Evolutionary conservation across 1,139 yeast species (phyloP), one percentile per base, ranked within the genome.

Genomic region (Scheffersomyces segobiensis): DNA sequence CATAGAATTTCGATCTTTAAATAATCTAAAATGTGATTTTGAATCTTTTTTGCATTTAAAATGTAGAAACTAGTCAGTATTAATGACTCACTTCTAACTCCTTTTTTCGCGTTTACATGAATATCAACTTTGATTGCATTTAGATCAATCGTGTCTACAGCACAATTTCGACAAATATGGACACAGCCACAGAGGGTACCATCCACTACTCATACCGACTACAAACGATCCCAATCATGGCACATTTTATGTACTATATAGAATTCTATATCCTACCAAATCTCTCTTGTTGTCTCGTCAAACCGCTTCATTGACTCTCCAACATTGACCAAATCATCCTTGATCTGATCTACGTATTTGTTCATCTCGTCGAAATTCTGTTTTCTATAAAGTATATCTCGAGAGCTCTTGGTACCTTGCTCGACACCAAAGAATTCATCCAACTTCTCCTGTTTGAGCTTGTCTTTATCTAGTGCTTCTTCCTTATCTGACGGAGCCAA

Each of bases 291-390:
- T 3, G 76, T 71, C 52, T 73, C 77, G 58, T 79, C 83, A 61
- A 80, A 79, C 50, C 69, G 66, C 67, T 78, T 77, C 82, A 80
- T 79, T n/a, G 75, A 67, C 32, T 70, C 73, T 3, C 80, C 78
- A 49, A 80, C 80, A 14, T 61, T 70, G 21, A 68, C 73, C 56
- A 80, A 67, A 53, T 72, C 72, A 22, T 62, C 63, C 57, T 72
- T 73, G 18, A 80, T 76, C 14, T 78, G 80, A 42, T 68, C 71
- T 7, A 80, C 76, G 55, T 77, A 79, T 48, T 67, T 65, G 57
- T 76, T 75, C 63, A 79, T 67, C 55, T 78, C 83, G 51, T 75
- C 78, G 59, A 79, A 77, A 55, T 78, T 75, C 62, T 71, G 76
- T 57, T 71, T 76, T 50, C 72, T 67, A 62, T 56, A 62, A 22